These are phyloP conservation scores for Cladosporium phlei DNA, from an alignment of 2,329 filamentous ascomycete species.

Conservation along the genomic window DNA sequence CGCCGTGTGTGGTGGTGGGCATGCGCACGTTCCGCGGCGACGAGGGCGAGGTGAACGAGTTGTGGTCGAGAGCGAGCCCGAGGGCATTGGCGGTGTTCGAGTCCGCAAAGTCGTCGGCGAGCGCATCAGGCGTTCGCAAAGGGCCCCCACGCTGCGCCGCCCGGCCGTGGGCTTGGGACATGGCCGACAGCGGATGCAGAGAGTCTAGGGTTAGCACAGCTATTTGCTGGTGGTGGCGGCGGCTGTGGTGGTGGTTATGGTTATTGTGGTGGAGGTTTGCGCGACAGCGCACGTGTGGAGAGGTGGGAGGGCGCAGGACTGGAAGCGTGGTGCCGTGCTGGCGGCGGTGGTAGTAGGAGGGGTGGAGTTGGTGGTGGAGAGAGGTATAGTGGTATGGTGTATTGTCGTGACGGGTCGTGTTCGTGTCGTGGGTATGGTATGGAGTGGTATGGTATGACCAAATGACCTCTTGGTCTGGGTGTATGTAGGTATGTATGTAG, in stretches of 20 bases:
- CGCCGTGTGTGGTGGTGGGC: constrained; percentile 21
- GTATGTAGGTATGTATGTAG: constrained; percentile 5
- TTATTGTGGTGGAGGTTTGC: too few species aligned
- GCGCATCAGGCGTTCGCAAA: constrained; percentile 17
- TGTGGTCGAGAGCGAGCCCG: constrained; percentile 14
- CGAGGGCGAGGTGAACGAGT: constrained; percentile 18
- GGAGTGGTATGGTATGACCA: background rate
- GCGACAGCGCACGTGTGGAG: constrained; percentile 10
- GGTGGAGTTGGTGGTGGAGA: background rate
- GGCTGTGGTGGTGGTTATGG: constrained; percentile 1
- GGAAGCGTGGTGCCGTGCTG: background rate
- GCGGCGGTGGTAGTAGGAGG: background rate
- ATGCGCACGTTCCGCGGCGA: constrained; percentile 35
- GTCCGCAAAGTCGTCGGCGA: constrained; percentile 23
- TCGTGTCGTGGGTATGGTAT: too few species aligned
- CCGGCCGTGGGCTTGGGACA: constrained; percentile 14
- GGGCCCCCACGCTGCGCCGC: constrained; percentile 21
- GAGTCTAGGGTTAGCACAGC: constrained; percentile 2
- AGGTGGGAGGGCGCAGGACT: background rate
- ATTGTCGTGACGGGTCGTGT: too few species aligned
- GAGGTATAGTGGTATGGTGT: background rate
- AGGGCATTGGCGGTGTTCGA: constrained; percentile 17
- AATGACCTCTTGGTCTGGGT: background rate
- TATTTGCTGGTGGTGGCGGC: background rate
- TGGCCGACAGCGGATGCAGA: constrained; percentile 10